phyloP scores from a whole-genome alignment of 805 yeast species.

The Spencermartinsiella europaea region DNA sequence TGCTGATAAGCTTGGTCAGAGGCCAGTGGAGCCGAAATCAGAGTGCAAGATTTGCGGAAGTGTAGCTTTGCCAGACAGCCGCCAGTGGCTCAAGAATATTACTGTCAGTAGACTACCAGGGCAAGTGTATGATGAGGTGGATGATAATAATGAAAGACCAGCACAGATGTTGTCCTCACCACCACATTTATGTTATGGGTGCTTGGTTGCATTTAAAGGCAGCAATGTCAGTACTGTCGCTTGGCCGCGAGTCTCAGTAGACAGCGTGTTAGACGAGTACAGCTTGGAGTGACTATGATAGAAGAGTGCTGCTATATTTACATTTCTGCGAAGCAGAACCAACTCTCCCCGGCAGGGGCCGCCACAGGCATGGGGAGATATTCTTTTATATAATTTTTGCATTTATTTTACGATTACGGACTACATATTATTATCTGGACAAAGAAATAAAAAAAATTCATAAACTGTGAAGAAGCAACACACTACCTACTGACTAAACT shows the following conservation, averaged over 20 bases:
- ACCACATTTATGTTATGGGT: conserved; percentile 63
- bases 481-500: too few relatives aligned
- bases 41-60: conserved; percentile 54
- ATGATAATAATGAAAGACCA: too few relatives aligned
- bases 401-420: too few relatives aligned
- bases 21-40: conserved; percentile 16
- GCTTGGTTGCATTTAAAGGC: conserved; percentile 58
- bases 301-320: too few relatives aligned
- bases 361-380: too few relatives aligned
- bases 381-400: too few relatives aligned
- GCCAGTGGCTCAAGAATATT: conserved; percentile 61
- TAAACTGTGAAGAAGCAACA: too few relatives aligned
- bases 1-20: conserved; percentile 56
- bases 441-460: too few relatives aligned
- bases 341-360: too few relatives aligned
- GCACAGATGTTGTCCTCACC: conserved; percentile 24
- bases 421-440: too few relatives aligned
- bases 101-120: conserved; percentile 40
- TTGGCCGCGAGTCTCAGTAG: conserved; percentile 29
- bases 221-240: conserved; percentile 33
- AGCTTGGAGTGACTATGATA: conserved; percentile 29
- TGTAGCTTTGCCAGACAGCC: conserved; percentile 51
- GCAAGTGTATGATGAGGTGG: not conserved
- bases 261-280: conserved; percentile 45
- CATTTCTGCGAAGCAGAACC: too few relatives aligned